A percentile compares a stretch with the other conserved stretches of the same genome.
phyloP scores from a whole-genome alignment of 164 flowering plant genomes.

The Annona squamosa region DNA sequence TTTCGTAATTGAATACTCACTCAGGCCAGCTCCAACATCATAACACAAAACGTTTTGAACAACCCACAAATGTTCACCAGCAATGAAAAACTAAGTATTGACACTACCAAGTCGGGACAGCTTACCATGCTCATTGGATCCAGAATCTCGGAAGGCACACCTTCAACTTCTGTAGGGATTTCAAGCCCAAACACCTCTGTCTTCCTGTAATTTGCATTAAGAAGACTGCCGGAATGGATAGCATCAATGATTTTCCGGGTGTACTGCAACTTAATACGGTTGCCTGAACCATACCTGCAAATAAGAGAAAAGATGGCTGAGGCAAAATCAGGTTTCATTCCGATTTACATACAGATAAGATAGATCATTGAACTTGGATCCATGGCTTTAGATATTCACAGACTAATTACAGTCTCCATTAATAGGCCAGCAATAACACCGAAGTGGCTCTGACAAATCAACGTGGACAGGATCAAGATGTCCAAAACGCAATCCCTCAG shows the following conservation, averaged over 20 bases:
- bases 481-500: too few relatives aligned
- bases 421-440: too few relatives aligned
- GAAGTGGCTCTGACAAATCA: too few relatives aligned
- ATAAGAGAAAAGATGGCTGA: background rate
- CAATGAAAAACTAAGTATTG: background rate
- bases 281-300: constrained; percentile 81
- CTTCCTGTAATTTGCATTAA: constrained; percentile 55
- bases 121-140: constrained; percentile 82
- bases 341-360: background rate
- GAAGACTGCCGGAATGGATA: constrained; percentile 81
- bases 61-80: background rate
- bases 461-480: too few relatives aligned
- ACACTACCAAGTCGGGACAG: background rate
- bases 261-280: constrained; percentile 70
- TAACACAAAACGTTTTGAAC: too few relatives aligned
- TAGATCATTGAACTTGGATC: too few relatives aligned
- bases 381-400: too few relatives aligned
- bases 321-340: background rate
- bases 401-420: too few relatives aligned
- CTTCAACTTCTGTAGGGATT: constrained; percentile 75
- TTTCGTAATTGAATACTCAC: too few relatives aligned
- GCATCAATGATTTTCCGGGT: constrained; percentile 92
- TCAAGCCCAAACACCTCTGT: constrained; percentile 85
- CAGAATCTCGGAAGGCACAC: constrained; percentile 88
- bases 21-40: too few relatives aligned